A percentile compares a stretch with the other conserved stretches of the same genome.
Evolutionary conservation across 108 stramenopile genomes (phyloP).

Genomic region (Pseudonitzschia pungens): DNA sequence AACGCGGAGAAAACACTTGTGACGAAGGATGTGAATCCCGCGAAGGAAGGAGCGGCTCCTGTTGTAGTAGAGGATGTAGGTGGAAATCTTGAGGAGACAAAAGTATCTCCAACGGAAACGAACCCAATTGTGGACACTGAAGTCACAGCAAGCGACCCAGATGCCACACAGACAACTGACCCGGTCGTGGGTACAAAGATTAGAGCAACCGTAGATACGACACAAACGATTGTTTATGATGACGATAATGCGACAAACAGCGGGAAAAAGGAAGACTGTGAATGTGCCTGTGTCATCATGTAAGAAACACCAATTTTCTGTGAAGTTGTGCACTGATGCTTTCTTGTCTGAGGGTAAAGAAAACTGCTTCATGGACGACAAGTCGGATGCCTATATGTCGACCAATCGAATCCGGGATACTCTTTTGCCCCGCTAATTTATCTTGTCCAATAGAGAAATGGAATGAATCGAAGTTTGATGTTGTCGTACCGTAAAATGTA

Average conservation of each 20-base stretch:
- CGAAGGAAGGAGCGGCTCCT: too few relatives aligned
- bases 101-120: not conserved
- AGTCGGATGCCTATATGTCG: too few relatives aligned
- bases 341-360: not conserved
- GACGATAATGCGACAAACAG: constrained; percentile 13
- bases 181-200: too few relatives aligned
- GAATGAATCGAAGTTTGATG: too few relatives aligned
- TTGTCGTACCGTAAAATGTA: too few relatives aligned
- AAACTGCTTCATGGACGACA: not conserved
- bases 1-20: not conserved
- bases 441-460: too few relatives aligned
- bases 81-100: not conserved
- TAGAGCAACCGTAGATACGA: not conserved
- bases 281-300: constrained; percentile 16
- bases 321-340: not conserved
- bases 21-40: not conserved
- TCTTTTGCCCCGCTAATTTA: too few relatives aligned
- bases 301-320: not conserved
- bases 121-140: too few relatives aligned
- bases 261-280: constrained; percentile 9
- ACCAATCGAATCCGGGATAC: too few relatives aligned
- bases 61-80: too few relatives aligned
- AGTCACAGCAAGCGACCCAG: not conserved
- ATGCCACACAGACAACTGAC: too few relatives aligned
- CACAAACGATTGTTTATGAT: not conserved